A percentile compares a stretch with the other conserved stretches of the same genome.
phyloP scores from a whole-genome alignment of 202 grass and related monocot genomes.

The Brachypodium distachyon region DNA sequence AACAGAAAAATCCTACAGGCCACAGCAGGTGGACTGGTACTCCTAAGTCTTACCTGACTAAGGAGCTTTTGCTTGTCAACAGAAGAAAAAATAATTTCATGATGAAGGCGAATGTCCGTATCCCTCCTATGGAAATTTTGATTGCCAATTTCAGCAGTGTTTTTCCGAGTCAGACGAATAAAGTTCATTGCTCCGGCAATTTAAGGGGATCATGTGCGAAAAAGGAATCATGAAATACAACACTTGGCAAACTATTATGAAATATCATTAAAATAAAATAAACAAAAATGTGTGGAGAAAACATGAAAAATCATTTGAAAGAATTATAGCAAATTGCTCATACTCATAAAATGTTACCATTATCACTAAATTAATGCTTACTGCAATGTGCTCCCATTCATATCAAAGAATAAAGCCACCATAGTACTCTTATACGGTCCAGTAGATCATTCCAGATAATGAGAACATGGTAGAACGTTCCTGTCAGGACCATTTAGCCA shows the following conservation, averaged over 20 bases:
- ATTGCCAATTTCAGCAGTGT: constrained; percentile 6
- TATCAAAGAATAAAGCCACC: not conserved
- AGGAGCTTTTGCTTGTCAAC: constrained; percentile 88
- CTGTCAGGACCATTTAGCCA: not conserved
- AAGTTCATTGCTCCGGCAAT: too few relatives aligned
- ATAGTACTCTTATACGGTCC: not conserved
- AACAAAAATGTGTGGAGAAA: not conserved
- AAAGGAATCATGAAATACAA: not conserved
- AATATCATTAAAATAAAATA: not conserved
- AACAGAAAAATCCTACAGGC: constrained; percentile 10
- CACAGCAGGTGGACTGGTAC: not conserved
- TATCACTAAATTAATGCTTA: not conserved
- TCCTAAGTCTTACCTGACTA: constrained; percentile 38
- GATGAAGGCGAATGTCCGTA: constrained; percentile 20
- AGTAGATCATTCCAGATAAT: not conserved
- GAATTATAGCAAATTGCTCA: not conserved
- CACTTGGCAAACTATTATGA: not conserved
- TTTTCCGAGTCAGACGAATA: not conserved
- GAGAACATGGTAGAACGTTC: not conserved
- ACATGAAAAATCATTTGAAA: not conserved
- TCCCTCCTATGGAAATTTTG: constrained; percentile 46
- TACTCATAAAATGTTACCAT: not conserved
- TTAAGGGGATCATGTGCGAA: too few relatives aligned
- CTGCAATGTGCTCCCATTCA: not conserved
- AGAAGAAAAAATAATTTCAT: constrained; percentile 96